Base-by-base conservation (phyloP, 129 eudicot species). In the Helianthus tuberosus region DNA sequence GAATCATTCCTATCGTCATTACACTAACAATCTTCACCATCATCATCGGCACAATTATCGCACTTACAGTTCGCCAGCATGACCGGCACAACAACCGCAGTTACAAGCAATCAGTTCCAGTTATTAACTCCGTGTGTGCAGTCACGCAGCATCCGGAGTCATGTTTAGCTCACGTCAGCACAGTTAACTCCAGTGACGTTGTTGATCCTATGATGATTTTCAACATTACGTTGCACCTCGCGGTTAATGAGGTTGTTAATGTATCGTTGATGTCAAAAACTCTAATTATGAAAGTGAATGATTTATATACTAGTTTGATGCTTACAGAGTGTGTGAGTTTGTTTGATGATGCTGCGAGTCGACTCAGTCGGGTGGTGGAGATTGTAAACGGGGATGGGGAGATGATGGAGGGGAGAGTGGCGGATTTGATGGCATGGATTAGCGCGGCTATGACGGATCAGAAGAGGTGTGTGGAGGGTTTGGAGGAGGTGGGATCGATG, bases 331-430 rank as follows among this genome's bases (percentile, higher is more conserved):
- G 97, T 41, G 87, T 43, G 53, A 82, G 62, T 46, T 41, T 89
- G 91, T 83, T 91, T 47, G 87, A 79, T 23, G 96, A 91, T 77
- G 86, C 97, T 84, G n/a, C 77, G 82, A 86, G 91, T 71, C 97
- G 84, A 66, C 85, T 91, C 69, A 81, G 65, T 4, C 44, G 73
- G 44, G 84, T 91, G 74, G 79, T 75, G 0, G 88, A 79, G 79
- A 25, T 17, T 44, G 72, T 85, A 80, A 48, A 76, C 1, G 85
- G 55, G 69, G 71, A 3, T 3, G 36, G 36, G 36, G 36, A 32
- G 36, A 32, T 3, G 29, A 9, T 0, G 54, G 86, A 79, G 75
- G 84, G 20, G 77, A 86, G 57, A 69, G 66, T 84, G 62, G 75
- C 55, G 71, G 85, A 91, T 49, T 6, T 91, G 86, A 83, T 71